Evolutionary conservation across 305 asterid species (phyloP).

Genomic region (Rubia peregrina): DNA sequence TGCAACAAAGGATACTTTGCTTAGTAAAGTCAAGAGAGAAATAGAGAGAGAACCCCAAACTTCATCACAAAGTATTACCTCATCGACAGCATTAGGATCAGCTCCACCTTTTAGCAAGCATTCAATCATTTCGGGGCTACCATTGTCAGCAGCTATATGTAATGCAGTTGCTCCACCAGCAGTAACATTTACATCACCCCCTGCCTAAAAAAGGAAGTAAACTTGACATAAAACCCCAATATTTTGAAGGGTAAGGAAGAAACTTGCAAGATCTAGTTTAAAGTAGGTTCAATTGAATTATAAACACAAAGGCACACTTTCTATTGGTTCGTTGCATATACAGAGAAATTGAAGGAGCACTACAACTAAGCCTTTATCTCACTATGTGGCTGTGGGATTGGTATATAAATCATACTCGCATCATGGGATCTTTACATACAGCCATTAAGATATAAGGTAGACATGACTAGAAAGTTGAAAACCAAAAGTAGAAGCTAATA

Average conservation of each 20-base stretch:
- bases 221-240: conserved; percentile 1
- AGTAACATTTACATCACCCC: conserved; percentile 59
- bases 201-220: conserved; percentile 54
- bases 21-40: neutral
- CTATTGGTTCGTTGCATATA: neutral
- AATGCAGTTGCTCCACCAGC: conserved; percentile 95
- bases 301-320: neutral
- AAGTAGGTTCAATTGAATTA: neutral
- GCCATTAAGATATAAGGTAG: neutral
- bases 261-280: neutral
- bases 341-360: neutral
- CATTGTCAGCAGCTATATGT: conserved; percentile 90
- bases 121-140: conserved; percentile 58
- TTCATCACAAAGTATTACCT: conserved; percentile 36
- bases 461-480: neutral
- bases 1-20: neutral
- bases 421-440: neutral
- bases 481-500: neutral
- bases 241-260: neutral
- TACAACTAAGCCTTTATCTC: neutral
- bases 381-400: neutral
- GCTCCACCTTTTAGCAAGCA: conserved; percentile 89
- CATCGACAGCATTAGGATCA: conserved; percentile 75
- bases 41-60: neutral
- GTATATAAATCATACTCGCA: too few species aligned